Percentiles rank a stretch among this genome's conserved stretches.
Conservation (phyloP, 2,329 filamentous ascomycete species). For the Aspergillus novofumigatus region DNA sequence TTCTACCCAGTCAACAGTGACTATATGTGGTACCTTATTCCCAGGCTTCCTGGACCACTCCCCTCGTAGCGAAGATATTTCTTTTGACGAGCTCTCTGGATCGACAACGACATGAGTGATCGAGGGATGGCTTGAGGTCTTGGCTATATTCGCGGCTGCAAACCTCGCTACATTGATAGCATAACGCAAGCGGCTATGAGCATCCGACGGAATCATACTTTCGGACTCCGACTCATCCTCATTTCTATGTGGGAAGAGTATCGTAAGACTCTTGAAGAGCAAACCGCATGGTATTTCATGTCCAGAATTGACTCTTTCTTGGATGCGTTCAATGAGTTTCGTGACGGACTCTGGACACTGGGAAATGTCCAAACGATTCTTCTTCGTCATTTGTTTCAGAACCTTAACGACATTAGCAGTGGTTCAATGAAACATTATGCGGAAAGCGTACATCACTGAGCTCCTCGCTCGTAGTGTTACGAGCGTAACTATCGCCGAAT, state of each 20-base stretch:
- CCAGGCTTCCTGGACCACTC: conserved; percentile 28
- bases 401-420: conserved; percentile 22
- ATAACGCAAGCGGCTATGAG: conserved; percentile 35
- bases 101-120: conserved; percentile 73
- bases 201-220: not conserved
- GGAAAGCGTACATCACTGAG: conserved; percentile 44
- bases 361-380: conserved; percentile 31
- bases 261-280: conserved; percentile 46
- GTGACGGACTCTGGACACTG: conserved; percentile 47
- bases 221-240: conserved; percentile 1
- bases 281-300: conserved; percentile 38
- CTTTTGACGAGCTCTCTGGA: conserved; percentile 43
- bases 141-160: conserved; percentile 59
- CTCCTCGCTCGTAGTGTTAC: conserved; percentile 63
- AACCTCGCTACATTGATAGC: conserved; percentile 62
- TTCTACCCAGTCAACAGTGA: conserved; percentile 68
- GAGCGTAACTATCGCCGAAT: conserved; percentile 77
- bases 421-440: not conserved
- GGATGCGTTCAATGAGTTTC: conserved; percentile 55
- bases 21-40: conserved; percentile 61
- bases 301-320: conserved; percentile 38
- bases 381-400: conserved; percentile 39
- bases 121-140: conserved; percentile 47
- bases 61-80: conserved; percentile 33
- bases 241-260: conserved; percentile 37